Conservation (phyloP, 257 asterid genomes). For the Cynanchum wilfordii region DNA sequence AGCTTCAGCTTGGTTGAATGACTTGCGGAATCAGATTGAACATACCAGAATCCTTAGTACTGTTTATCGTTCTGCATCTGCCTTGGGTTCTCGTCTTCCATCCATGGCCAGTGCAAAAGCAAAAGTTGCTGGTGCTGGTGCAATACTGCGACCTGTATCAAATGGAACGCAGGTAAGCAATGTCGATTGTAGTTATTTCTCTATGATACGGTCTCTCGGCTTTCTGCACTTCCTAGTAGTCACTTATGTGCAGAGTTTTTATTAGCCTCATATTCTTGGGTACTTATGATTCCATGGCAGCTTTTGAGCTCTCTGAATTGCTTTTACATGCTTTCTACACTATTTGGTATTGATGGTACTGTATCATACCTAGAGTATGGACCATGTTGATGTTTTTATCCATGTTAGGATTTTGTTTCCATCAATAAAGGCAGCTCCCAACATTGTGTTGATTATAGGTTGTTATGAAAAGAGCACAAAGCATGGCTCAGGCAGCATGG, state of each 20-base stretch:
- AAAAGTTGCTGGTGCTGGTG: constrained; percentile 98
- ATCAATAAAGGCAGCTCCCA: background rate
- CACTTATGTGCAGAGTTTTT: background rate
- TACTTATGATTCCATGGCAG: background rate
- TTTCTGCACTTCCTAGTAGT: background rate
- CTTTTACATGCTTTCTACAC: background rate
- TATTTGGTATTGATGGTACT: background rate
- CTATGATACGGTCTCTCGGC: background rate
- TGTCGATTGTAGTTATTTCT: background rate
- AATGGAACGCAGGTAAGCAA: constrained; percentile 74
- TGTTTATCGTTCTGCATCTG: constrained; percentile 95
- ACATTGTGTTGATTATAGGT: constrained; percentile 38
- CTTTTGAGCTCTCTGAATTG: background rate
- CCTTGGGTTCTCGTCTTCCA: constrained; percentile 96
- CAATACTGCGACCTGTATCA: constrained; percentile 89
- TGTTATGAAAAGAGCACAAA: constrained; percentile 95
- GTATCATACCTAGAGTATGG: background rate
- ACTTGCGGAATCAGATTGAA: constrained; percentile 85
- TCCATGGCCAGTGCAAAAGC: constrained; percentile 92
- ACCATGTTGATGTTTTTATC: background rate
- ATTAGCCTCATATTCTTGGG: background rate
- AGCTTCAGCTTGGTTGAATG: constrained; percentile 97
- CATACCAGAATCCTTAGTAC: constrained; percentile 90
- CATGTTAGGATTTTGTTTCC: background rate
- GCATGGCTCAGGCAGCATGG: constrained; percentile 98